phyloP scores from a whole-genome alignment of 306 rosid species.

The Cicer cuneatum region DNA sequence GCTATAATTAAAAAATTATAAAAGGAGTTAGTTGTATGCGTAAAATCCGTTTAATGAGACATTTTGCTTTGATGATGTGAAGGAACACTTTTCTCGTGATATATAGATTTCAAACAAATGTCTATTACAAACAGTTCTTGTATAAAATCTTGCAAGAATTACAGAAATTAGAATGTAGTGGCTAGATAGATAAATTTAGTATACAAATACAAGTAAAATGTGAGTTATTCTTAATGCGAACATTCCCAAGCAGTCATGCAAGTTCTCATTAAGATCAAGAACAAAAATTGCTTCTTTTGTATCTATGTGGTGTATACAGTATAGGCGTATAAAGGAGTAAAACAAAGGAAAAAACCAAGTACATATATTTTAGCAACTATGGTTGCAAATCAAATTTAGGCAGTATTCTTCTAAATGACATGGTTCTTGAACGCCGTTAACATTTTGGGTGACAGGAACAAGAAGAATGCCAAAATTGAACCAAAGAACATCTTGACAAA shows the following conservation, averaged over 20 bases:
- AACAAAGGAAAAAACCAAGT: not conserved
- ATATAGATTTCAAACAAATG: too few relatives aligned
- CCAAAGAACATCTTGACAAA: conserved; percentile 75
- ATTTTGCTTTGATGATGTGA: too few relatives aligned
- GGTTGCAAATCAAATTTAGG: conserved; percentile 17
- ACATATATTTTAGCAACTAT: conserved; percentile 33
- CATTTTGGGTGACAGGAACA: conserved; percentile 79
- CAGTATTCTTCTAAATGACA: conserved; percentile 46
- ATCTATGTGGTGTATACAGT: conserved; percentile 17
- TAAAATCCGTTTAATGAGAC: too few relatives aligned
- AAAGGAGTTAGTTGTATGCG: too few relatives aligned
- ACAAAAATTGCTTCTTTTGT: conserved; percentile 25
- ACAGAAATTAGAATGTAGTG: not conserved
- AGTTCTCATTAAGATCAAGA: conserved; percentile 17
- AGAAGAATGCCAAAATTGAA: conserved; percentile 71
- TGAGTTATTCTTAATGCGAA: not conserved
- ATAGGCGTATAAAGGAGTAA: conserved; percentile 1
- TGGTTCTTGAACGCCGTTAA: conserved; percentile 62
- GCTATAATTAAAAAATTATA: too few relatives aligned
- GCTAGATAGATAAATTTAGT: not conserved
- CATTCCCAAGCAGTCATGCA: not conserved
- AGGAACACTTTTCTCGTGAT: too few relatives aligned
- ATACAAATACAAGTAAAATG: conserved; percentile 1
- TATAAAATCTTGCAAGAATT: too few relatives aligned
- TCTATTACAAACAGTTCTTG: too few relatives aligned